A percentile compares a stretch with the other conserved stretches of the same genome.
Conservation (phyloP, 805 yeast species). For the Suhomyces prunicola region DNA sequence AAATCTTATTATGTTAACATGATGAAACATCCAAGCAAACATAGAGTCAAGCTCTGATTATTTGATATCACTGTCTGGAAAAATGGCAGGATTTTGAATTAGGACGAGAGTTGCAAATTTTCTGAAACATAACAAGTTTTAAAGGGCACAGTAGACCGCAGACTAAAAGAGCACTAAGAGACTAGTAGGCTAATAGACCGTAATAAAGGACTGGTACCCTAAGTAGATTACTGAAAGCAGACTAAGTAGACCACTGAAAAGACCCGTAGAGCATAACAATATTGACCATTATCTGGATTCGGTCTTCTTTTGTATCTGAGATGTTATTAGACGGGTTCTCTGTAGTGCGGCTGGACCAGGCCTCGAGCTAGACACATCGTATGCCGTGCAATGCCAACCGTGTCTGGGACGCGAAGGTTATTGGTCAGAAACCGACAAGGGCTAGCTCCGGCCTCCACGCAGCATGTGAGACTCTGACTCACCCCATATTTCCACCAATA, state of each 20-base stretch:
- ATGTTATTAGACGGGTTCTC: too few species aligned
- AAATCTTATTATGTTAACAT: constrained; percentile 23
- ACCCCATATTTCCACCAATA: neutral
- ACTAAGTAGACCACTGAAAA: too few species aligned
- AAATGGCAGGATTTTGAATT: constrained; percentile 39
- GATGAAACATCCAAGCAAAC: constrained; percentile 78
- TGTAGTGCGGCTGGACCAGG: too few species aligned
- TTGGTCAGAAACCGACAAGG: neutral
- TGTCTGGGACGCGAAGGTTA: neutral
- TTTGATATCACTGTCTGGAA: constrained; percentile 44
- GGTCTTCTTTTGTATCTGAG: too few species aligned
- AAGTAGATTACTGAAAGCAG: too few species aligned
- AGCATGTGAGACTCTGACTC: neutral
- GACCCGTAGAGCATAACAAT: too few species aligned
- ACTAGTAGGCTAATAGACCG: too few species aligned
- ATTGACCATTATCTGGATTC: too few species aligned
- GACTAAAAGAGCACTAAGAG: too few species aligned
- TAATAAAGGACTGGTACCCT: too few species aligned
- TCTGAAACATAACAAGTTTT: constrained; percentile 3
- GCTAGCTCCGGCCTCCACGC: neutral
- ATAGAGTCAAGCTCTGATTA: constrained; percentile 85
- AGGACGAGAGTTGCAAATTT: constrained; percentile 69
- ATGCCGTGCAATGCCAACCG: neutral
- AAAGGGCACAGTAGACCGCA: neutral
- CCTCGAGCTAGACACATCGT: too few species aligned